phyloP scores from a whole-genome alignment of 257 asterid genomes.

The Ballota nigra region DNA sequence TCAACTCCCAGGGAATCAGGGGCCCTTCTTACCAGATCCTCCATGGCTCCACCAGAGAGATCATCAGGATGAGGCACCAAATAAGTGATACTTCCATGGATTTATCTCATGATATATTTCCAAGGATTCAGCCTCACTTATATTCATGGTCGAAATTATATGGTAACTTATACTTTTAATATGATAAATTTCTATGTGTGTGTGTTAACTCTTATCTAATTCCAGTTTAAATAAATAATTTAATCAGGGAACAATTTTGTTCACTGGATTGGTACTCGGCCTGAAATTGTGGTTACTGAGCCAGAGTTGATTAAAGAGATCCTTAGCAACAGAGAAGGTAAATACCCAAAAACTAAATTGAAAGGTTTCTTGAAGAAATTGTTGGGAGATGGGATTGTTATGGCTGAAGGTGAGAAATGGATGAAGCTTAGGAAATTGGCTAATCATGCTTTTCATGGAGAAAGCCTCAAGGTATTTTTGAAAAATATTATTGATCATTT shows the following conservation, averaged over 20 bases:
- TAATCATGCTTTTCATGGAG: conserved; percentile 61
- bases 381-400: conserved; percentile 45
- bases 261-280: conserved; percentile 44
- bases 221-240: neutral
- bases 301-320: conserved; percentile 51
- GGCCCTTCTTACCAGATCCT: conserved; percentile 58
- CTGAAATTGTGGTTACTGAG: conserved; percentile 49
- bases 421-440: conserved; percentile 48
- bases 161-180: conserved; percentile 30
- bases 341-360: conserved; percentile 22
- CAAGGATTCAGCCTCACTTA: conserved; percentile 50
- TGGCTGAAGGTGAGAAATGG: conserved; percentile 56
- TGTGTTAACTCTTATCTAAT: too few species aligned
- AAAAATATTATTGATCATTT: neutral
- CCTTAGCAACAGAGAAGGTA: conserved; percentile 40
- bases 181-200: too few species aligned
- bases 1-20: conserved; percentile 46
- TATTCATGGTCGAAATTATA: conserved; percentile 47
- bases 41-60: conserved; percentile 49
- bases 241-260: conserved; percentile 46
- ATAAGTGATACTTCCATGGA: conserved; percentile 33
- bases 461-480: conserved; percentile 40
- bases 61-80: conserved; percentile 31
- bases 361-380: conserved; percentile 27
- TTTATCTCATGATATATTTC: conserved; percentile 44